phyloP scores from a whole-genome alignment of 83 land plant species.

The Diphasiastrum complanatum region DNA sequence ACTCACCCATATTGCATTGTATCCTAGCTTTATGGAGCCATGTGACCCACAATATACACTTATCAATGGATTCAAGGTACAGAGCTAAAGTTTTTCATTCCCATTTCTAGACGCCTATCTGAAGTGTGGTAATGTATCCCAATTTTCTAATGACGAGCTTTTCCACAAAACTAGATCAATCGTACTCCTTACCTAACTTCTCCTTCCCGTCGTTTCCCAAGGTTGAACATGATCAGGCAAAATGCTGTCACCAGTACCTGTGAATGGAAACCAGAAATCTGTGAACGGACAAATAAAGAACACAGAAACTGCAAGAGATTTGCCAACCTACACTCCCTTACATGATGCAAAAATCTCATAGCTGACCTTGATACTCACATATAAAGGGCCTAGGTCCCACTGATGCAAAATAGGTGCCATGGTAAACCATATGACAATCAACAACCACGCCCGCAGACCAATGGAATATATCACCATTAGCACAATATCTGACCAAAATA shows the following conservation, averaged over 20 bases:
- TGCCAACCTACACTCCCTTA: no score
- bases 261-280: slow-evolving; percentile 3
- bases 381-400: slow-evolving; percentile 80
- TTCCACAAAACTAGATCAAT: not conserved
- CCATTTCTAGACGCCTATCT: no score
- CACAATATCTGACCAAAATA: slow-evolving; percentile 48
- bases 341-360: no score
- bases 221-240: slow-evolving; percentile 62
- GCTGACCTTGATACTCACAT: slow-evolving; percentile 63
- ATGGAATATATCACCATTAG: slow-evolving; percentile 75
- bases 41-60: no score
- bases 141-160: no score
- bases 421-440: slow-evolving; percentile 61
- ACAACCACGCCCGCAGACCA: slow-evolving; percentile 62
- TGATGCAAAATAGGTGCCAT: slow-evolving; percentile 70
- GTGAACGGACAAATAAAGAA: not conserved
- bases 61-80: no score
- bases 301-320: no score
- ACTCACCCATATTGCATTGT: no score
- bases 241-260: slow-evolving; percentile 87
- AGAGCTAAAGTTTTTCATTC: no score
- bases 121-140: no score
- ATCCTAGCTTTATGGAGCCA: no score
- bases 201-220: slow-evolving; percentile 82
- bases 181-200: slow-evolving; percentile 51